phyloP scores from a whole-genome alignment of 495 filamentous ascomycete genomes.

The Penicillium egyptiacum region DNA sequence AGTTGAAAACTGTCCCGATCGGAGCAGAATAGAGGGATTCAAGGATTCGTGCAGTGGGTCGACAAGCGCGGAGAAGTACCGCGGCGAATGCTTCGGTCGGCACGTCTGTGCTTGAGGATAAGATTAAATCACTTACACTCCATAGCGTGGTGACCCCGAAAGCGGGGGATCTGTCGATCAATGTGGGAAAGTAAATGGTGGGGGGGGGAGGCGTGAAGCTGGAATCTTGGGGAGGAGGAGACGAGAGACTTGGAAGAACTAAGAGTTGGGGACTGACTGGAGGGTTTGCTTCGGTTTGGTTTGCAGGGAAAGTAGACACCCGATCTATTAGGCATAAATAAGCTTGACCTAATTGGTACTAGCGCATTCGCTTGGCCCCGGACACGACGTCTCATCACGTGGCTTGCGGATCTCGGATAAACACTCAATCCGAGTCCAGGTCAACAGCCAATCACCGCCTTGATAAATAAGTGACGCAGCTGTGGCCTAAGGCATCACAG shows the following conservation, averaged over 20 bases:
- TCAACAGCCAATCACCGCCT: slow-evolving; percentile 19
- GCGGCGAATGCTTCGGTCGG: slow-evolving; percentile 36
- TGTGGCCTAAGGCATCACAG: slow-evolving; percentile 32
- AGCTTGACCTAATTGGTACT: slow-evolving; percentile 20
- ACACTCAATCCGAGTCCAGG: not conserved
- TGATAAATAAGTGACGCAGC: slow-evolving; percentile 35
- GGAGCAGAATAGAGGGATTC: slow-evolving; percentile 21
- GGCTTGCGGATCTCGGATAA: slow-evolving; percentile 3
- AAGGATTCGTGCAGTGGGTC: slow-evolving; percentile 45
- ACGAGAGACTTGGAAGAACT: slow-evolving; percentile 24
- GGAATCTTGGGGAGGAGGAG: slow-evolving; percentile 18
- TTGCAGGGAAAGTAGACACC: slow-evolving; percentile 28
- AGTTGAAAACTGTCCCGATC: slow-evolving; percentile 8
- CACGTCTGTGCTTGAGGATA: slow-evolving; percentile 30
- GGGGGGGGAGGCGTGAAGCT: slow-evolving; percentile 26
- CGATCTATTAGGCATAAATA: slow-evolving; percentile 36
- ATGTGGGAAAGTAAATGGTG: slow-evolving; percentile 33
- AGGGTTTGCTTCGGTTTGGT: slow-evolving; percentile 30
- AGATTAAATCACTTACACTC: slow-evolving; percentile 47
- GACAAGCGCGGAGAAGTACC: slow-evolving; percentile 48
- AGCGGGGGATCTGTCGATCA: slow-evolving; percentile 32
- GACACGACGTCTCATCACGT: slow-evolving; percentile 24
- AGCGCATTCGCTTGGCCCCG: slow-evolving; percentile 29
- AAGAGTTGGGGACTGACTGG: slow-evolving; percentile 29
- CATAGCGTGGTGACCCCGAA: slow-evolving; percentile 54